A percentile compares a stretch with the other conserved stretches of the same genome.
These are phyloP conservation scores for Fremontodendron californicum DNA, from an alignment of 345 rosid species.

Conservation along the genomic window DNA sequence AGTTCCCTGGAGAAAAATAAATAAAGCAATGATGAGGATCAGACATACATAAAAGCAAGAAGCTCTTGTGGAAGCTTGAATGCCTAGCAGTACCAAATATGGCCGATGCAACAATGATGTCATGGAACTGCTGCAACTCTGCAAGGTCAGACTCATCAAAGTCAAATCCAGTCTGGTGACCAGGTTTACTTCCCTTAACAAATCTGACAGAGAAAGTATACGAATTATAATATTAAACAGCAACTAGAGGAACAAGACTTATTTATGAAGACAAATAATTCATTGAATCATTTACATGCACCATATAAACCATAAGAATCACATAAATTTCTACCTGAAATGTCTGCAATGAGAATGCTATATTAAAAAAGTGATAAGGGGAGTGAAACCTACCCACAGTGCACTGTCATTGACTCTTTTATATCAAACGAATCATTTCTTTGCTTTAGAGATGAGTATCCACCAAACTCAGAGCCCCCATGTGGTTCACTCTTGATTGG, in stretches of 20 bases:
- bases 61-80: background rate
- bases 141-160: slow-evolving; percentile 64
- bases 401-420: slow-evolving; percentile 75
- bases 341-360: background rate
- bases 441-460: slow-evolving; percentile 72
- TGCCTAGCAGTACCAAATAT: slow-evolving; percentile 63
- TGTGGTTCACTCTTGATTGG: slow-evolving; percentile 52
- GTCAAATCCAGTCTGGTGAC: slow-evolving; percentile 69
- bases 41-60: slow-evolving; percentile 15
- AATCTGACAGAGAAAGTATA: slow-evolving; percentile 42
- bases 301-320: background rate
- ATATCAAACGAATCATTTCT: slow-evolving; percentile 64
- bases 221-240: slow-evolving; percentile 2
- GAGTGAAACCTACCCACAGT: slow-evolving; percentile 64
- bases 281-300: background rate
- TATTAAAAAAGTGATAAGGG: background rate
- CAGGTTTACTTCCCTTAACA: slow-evolving; percentile 70
- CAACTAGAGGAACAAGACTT: background rate
- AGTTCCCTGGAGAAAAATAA: slow-evolving; percentile 53
- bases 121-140: slow-evolving; percentile 58
- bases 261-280: slow-evolving; percentile 8
- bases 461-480: slow-evolving; percentile 88
- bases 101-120: slow-evolving; percentile 84
- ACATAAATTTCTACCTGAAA: background rate
- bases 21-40: slow-evolving; percentile 17